Evolutionary conservation across 441 rosid species (phyloP).

Genomic region (California macrophylla): DNA sequence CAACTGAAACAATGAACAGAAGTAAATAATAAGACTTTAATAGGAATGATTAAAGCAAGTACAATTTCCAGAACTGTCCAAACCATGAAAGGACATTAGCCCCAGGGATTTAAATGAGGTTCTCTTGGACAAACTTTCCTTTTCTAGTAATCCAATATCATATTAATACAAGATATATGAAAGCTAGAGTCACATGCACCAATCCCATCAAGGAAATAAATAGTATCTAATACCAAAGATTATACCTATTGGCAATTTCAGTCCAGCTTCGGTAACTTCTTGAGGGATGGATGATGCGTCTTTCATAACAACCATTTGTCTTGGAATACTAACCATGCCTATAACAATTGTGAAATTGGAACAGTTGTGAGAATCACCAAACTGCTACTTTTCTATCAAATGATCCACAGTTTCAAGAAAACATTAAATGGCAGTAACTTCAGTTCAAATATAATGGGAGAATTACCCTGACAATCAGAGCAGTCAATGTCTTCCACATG

Average conservation of each 20-base stretch:
- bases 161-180: background rate
- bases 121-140: background rate
- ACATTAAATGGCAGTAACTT: background rate
- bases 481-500: constrained; percentile 75
- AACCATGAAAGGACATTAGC: background rate
- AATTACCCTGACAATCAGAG: constrained; percentile 45
- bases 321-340: constrained; percentile 73
- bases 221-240: background rate
- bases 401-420: background rate
- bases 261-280: constrained; percentile 59
- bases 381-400: background rate
- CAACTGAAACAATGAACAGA: constrained; percentile 36
- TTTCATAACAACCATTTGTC: constrained; percentile 54
- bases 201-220: background rate
- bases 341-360: constrained; percentile 54
- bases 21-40: background rate
- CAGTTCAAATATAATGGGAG: background rate
- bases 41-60: no score
- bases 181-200: background rate
- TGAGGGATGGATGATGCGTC: constrained; percentile 65
- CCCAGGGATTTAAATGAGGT: constrained; percentile 2
- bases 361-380: constrained; percentile 22
- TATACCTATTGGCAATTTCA: constrained; percentile 76
- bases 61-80: background rate
- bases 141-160: background rate